Percentiles rank a stretch among this genome's conserved stretches.
Evolutionary conservation across 768 basidiomycete species (phyloP).

Genomic region (Daedaleopsis nitida): DNA sequence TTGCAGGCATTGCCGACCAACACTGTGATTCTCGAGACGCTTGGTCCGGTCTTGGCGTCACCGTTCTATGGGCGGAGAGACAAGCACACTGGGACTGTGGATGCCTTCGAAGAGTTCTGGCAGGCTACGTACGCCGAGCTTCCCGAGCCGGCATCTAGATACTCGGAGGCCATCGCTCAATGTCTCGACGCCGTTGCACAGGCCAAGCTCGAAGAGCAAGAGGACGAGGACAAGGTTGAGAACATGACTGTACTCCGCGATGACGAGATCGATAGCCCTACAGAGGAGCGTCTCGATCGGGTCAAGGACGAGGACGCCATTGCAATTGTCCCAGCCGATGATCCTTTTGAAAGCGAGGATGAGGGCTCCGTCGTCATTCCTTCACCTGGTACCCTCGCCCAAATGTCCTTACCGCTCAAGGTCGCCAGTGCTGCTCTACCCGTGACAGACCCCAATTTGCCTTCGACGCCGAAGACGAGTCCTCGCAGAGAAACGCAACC

Average conservation of each 20-base stretch:
- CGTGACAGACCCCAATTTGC: neutral
- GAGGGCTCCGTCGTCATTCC: constrained; percentile 7
- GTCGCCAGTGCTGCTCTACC: neutral
- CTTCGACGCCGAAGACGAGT: constrained; percentile 17
- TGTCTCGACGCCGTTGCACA: constrained; percentile 32
- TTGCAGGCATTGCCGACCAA: constrained; percentile 49
- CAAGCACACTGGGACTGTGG: constrained; percentile 44
- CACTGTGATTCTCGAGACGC: constrained; percentile 42
- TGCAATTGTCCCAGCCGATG: neutral
- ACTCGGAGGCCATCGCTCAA: constrained; percentile 50
- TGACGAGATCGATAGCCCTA: constrained; percentile 10
- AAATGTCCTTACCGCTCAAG: neutral
- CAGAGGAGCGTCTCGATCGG: neutral
- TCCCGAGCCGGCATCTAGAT: constrained; percentile 48
- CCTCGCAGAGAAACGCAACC: neutral
- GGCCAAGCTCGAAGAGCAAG: constrained; percentile 8
- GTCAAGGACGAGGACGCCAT: neutral
- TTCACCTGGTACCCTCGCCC: constrained; percentile 12
- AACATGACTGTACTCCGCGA: constrained; percentile 15
- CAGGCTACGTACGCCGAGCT: constrained; percentile 43
- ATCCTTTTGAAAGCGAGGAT: constrained; percentile 11
- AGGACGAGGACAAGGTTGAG: constrained; percentile 13
- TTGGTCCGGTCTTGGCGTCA: constrained; percentile 57
- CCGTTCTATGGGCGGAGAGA: constrained; percentile 55
- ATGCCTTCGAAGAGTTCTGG: constrained; percentile 70